Evolutionary conservation across 23 red algal genomes (phyloP), one percentile per base, ranked within the genome.

Genomic region (Chondrus crispus): DNA sequence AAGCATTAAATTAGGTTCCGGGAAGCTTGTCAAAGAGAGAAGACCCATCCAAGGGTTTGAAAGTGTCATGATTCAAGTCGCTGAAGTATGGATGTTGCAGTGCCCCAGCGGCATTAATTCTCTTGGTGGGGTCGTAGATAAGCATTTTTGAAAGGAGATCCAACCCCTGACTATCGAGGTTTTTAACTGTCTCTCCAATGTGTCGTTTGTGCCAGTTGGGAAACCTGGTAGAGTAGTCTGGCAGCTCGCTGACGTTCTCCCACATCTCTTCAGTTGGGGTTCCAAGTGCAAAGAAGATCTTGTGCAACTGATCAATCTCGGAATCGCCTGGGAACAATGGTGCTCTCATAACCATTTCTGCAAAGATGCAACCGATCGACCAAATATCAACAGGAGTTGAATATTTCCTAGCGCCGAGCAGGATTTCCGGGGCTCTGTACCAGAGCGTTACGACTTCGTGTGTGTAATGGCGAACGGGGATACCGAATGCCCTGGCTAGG

Each of bases 321-420:
- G 90, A 95, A 52, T 99, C 97, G 54, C 97, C 97, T 6, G 97
- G 94, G 68, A 99, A 99, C 58, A 99, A 93, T 2, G 97, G 93
- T 2, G 72, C 38, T 13, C 93, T 69, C 69, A 86, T 81, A 39
- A 99, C 94, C 97, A 99, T 96, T 68, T 99, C 97, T 6, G 97
- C 97, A 82, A 99, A 99, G 42, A 99, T 99, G 58, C 97, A 99
- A 42, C 97, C 97, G 68, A 96, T 95, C 18, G 97, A 99, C 97
- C 97, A 99, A 24, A 99, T 99, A 50, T 99, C 97, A 26, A 99
- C 97, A 10, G 97, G 82, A 6, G 94, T 95, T 2, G 91, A 92
- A 63, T 99, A 99, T 58, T 95, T 96, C 38, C 88, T 75, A 50
- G 93, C 90, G 12, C 97, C 97, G 37, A 99, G 80, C 30, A 99